Evolutionary conservation across 768 basidiomycete genomes (phyloP), one percentile per base, ranked within the genome.

Genomic region (Grammothele lineata): DNA sequence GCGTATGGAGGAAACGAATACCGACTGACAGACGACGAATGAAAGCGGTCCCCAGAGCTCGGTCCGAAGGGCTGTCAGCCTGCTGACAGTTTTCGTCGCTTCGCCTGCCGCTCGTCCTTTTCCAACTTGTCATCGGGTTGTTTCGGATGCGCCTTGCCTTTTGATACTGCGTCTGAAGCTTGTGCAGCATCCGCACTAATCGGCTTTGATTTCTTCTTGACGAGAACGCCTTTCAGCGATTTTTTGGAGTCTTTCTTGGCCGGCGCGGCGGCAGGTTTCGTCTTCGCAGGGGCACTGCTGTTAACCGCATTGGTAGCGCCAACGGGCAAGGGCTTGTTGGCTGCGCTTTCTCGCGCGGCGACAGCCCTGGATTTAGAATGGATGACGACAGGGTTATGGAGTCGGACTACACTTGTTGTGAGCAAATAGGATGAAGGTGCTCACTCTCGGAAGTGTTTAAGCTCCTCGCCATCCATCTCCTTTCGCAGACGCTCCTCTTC

Each of bases 401-500:
- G 21, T 35, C 35, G 22, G 32, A 41, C 26, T n/a, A 27, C 25
- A 18, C 40, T 19, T 17, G 19, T 9, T 17, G 35, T 36, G 23
- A 19, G 26, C n/a, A 10, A n/a, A 1, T 19, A 39, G 17, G 24
- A 33, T 39, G 18, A 19, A 37, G n/a, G 24, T 23, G 49, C 71
- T 49, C 63, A 92, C 90, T 87, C 81, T 69, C 80, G 81, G 62
- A 92, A 92, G 57, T 71, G 74, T 47, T 80, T 80, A 38, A 92
- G 69, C 67, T 92, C 87, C 58, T 87, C 84, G 5, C 84, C 86
- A 45, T 92, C 90, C 57, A 76, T 73, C 62, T 82, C 72, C 58
- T 80, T 85, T 43, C 87, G 81, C 45, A 81, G 72, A 14, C 81
- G 78, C 61, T 92, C 90, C 66, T 89, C 87, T 51, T 77, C 77